Evolutionary conservation across 2,329 filamentous ascomycete species (phyloP).

Genomic region (Ophiostoma pallidulum): DNA sequence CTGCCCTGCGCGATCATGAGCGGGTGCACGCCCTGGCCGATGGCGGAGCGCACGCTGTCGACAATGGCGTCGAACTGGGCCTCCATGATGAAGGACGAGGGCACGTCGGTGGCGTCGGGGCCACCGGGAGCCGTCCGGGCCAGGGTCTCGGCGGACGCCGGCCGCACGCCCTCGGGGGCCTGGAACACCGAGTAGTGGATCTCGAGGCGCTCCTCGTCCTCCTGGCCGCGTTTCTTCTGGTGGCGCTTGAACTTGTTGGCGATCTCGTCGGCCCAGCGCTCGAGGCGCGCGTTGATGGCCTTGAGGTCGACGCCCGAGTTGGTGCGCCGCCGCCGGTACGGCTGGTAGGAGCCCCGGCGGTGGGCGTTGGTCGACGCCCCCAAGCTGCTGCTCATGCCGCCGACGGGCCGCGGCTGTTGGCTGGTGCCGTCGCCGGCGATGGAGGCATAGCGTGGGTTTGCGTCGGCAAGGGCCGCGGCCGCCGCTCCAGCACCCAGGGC

Average conservation of each 20-base stretch:
- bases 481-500: slow-evolving; percentile 37
- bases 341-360: background rate
- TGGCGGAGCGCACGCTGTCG: slow-evolving; percentile 81
- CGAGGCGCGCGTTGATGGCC: slow-evolving; percentile 90
- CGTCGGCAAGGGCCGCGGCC: slow-evolving; percentile 33
- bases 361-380: background rate
- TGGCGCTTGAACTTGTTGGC: slow-evolving; percentile 92
- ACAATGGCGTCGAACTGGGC: slow-evolving; percentile 80
- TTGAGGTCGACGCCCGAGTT: slow-evolving; percentile 95
- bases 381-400: slow-evolving; percentile 32
- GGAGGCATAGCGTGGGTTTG: slow-evolving; percentile 54
- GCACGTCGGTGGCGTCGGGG: slow-evolving; percentile 41
- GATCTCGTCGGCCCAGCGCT: slow-evolving; percentile 97
- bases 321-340: slow-evolving; percentile 34
- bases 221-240: slow-evolving; percentile 48
- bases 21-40: slow-evolving; percentile 83
- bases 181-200: slow-evolving; percentile 98
- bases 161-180: slow-evolving; percentile 75
- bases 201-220: slow-evolving; percentile 79
- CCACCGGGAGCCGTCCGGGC: slow-evolving; percentile 30
- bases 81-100: slow-evolving; percentile 23
- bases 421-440: slow-evolving; percentile 39
- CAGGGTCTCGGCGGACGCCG: slow-evolving; percentile 65
- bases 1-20: slow-evolving; percentile 96
- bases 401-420: slow-evolving; percentile 20